Evolutionary conservation across 805 yeast species (phyloP).

Genomic region (Candida odintsovae): DNA sequence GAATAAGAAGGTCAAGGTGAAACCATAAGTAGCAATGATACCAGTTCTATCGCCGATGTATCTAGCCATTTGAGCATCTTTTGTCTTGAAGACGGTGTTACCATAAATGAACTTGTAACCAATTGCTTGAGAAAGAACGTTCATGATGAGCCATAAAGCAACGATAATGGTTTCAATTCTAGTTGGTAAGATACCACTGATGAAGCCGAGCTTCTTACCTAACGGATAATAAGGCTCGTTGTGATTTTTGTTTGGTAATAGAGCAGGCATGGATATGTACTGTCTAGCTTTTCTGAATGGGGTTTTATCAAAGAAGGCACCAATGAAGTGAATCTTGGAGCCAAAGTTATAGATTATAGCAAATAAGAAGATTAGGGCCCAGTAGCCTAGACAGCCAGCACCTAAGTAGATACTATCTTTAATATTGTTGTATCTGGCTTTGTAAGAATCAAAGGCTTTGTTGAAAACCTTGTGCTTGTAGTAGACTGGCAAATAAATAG

Average conservation of each 20-base stretch:
- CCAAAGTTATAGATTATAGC: conserved; percentile 28
- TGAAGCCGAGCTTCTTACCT: conserved; percentile 7
- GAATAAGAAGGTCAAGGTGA: conserved; percentile 53
- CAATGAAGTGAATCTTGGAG: conserved; percentile 10
- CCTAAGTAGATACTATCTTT: conserved; percentile 41
- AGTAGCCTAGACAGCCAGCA: conserved; percentile 39
- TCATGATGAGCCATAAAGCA: conserved; percentile 27
- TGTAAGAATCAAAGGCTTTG: conserved; percentile 19
- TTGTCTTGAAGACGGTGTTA: conserved; percentile 12
- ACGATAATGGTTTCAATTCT: conserved; percentile 24
- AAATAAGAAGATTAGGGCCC: conserved; percentile 38
- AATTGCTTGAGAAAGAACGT: conserved; percentile 8
- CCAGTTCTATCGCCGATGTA: conserved; percentile 22
- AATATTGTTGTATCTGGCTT: conserved; percentile 27
- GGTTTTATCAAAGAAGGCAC: conserved; percentile 8
- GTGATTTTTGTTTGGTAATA: conserved; percentile 3
- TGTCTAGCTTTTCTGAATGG: conserved; percentile 7
- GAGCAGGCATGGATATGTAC: conserved; percentile 1
- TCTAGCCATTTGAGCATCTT: conserved; percentile 13
- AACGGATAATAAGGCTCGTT: conserved; percentile 18
- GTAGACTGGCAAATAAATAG: conserved; percentile 33
- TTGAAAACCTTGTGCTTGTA: conserved; percentile 23
- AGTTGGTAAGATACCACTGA: conserved; percentile 19
- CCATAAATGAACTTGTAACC: conserved; percentile 11
- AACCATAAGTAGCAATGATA: conserved; percentile 22